phyloP scores from a whole-genome alignment of 1,139 yeast genomes.

The Yamadazyma epiphylla region DNA sequence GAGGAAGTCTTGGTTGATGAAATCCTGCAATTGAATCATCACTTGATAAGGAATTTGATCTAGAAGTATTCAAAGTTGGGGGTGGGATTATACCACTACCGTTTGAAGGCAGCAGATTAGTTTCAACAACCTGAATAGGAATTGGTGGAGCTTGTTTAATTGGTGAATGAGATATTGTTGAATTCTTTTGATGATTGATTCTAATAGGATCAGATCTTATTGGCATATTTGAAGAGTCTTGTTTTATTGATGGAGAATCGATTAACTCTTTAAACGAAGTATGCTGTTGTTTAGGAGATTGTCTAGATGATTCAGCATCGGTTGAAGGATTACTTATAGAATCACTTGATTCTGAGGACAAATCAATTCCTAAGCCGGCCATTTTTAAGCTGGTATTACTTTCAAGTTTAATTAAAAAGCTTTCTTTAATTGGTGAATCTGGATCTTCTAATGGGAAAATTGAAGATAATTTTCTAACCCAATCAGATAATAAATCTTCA shows the following conservation, averaged over 20 bases:
- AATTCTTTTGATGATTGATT: not conserved
- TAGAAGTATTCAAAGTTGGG: conserved; percentile 1
- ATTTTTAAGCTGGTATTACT: conserved; percentile 16
- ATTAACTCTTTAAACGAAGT: conserved; percentile 18
- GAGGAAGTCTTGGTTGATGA: conserved; percentile 14
- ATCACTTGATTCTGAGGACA: conserved; percentile 18
- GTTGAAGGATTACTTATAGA: conserved; percentile 3
- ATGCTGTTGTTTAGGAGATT: conserved; percentile 6
- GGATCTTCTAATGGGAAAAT: conserved; percentile 30
- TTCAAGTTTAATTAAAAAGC: conserved; percentile 19
- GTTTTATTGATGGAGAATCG: conserved; percentile 17
- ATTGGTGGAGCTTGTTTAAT: conserved; percentile 1
- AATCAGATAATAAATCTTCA: conserved; percentile 17
- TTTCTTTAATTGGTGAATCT: conserved; percentile 19
- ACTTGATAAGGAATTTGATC: conserved; percentile 8
- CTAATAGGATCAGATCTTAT: not conserved
- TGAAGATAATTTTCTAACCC: conserved; percentile 25
- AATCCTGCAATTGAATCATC: conserved; percentile 6
- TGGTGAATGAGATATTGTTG: not conserved
- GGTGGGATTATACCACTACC: too few relatives aligned
- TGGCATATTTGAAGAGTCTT: too few relatives aligned
- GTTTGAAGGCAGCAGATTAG: too few relatives aligned
- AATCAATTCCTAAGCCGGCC: conserved; percentile 36
- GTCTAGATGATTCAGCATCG: conserved; percentile 2
- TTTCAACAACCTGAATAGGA: conserved; percentile 1